phyloP scores from a whole-genome alignment of 495 filamentous ascomycete species.

The Penicillium malachiteum region DNA sequence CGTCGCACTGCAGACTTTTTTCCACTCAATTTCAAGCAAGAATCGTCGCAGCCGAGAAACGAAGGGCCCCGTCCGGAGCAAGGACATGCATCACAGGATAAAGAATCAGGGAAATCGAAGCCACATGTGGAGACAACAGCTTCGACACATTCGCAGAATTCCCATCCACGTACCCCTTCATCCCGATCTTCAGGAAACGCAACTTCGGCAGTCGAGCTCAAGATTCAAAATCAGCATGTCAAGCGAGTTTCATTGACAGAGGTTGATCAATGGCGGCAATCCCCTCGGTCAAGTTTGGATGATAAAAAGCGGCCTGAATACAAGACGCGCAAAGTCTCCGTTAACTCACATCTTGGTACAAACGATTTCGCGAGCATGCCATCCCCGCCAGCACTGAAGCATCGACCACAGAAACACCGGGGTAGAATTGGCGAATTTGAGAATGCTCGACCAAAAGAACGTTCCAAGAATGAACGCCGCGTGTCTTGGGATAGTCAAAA shows the following conservation, averaged over 20 bases:
- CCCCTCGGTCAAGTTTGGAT: conserved; percentile 31
- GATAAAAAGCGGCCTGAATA: conserved; percentile 33
- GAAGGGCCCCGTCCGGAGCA: conserved; percentile 16
- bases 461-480: conserved; percentile 35
- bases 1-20: conserved; percentile 30
- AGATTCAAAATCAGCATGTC: conserved; percentile 38
- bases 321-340: conserved; percentile 31
- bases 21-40: conserved; percentile 11
- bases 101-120: conserved; percentile 9
- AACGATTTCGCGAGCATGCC: conserved; percentile 34
- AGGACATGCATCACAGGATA: conserved; percentile 5
- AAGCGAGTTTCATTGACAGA: conserved; percentile 44
- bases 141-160: not conserved
- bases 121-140: conserved; percentile 5
- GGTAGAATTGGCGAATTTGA: conserved; percentile 32
- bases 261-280: conserved; percentile 37
- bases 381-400: conserved; percentile 45
- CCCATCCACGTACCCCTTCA: conserved; percentile 34
- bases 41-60: not conserved
- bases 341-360: conserved; percentile 25
- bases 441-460: conserved; percentile 16
- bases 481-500: conserved; percentile 50
- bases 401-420: conserved; percentile 45
- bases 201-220: conserved; percentile 37
- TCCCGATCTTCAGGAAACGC: conserved; percentile 26